phyloP scores from a whole-genome alignment of 2,329 filamentous ascomycete species.

The Arachnopeziza araneosa region DNA sequence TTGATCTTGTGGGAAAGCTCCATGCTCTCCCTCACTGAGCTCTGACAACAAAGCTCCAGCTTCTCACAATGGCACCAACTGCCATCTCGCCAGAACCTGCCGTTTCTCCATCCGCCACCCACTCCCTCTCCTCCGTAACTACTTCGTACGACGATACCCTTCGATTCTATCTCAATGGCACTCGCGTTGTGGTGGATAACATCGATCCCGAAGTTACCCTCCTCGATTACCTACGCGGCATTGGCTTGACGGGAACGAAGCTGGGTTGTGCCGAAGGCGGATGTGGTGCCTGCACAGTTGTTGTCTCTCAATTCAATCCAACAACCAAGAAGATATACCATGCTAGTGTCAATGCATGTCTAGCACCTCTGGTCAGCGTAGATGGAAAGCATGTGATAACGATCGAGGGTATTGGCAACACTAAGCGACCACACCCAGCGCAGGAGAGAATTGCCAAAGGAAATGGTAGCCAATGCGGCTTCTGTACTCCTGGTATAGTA shows the following conservation, averaged over 20 bases:
- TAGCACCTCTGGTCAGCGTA: constrained; percentile 85
- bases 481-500: constrained; percentile 96
- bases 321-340: constrained; percentile 85
- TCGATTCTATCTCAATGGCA: constrained; percentile 92
- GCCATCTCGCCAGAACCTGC: constrained; percentile 45
- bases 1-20: background rate
- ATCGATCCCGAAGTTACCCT: constrained; percentile 89
- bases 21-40: background rate
- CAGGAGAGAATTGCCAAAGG: constrained; percentile 88
- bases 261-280: constrained; percentile 94
- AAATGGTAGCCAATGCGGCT: constrained; percentile 87
- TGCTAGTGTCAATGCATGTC: constrained; percentile 91
- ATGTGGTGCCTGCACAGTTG: constrained; percentile 93
- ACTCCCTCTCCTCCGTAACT: constrained; percentile 57
- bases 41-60: background rate
- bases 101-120: constrained; percentile 18
- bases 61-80: constrained; percentile 46
- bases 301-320: constrained; percentile 88
- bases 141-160: constrained; percentile 80
- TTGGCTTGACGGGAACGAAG: constrained; percentile 93
- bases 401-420: constrained; percentile 89
- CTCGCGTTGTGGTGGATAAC: constrained; percentile 76
- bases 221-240: constrained; percentile 85
- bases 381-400: constrained; percentile 99
- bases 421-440: constrained; percentile 77